A percentile compares a stretch with the other conserved stretches of the same genome.
phyloP scores from a whole-genome alignment of 345 rosid species.

The Citropsis articulata region DNA sequence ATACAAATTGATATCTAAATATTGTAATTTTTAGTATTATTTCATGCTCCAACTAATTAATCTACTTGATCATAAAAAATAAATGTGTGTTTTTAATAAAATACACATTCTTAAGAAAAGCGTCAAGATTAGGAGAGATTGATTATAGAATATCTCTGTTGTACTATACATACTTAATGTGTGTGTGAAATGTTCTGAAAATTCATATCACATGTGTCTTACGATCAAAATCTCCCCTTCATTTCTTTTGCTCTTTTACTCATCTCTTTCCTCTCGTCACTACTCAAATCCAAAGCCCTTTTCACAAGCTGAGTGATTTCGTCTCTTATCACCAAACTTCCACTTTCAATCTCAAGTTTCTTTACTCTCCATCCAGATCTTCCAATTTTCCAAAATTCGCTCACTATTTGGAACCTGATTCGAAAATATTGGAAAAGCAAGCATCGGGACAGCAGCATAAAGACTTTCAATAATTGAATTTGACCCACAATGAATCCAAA shows the following conservation, averaged over 20 bases:
- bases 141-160: fast-evolving
- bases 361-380: slow-evolving; percentile 33
- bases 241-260: slow-evolving; percentile 20
- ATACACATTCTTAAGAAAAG: neutral
- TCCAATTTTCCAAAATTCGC: slow-evolving; percentile 36
- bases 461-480: slow-evolving; percentile 36
- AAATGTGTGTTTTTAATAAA: neutral
- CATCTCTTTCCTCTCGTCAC: slow-evolving; percentile 15
- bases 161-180: fast-evolving
- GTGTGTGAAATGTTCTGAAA: too few relatives aligned
- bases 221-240: neutral
- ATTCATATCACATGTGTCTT: too few relatives aligned
- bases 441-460: slow-evolving; percentile 35
- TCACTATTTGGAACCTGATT: slow-evolving; percentile 31
- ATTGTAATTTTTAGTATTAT: too few relatives aligned
- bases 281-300: slow-evolving; percentile 20
- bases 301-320: slow-evolving; percentile 19
- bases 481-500: slow-evolving; percentile 42
- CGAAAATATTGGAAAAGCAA: slow-evolving; percentile 30
- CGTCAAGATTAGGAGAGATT: too few relatives aligned
- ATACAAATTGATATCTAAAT: too few relatives aligned
- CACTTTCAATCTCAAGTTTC: neutral
- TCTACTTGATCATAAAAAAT: neutral
- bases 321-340: slow-evolving; percentile 18
- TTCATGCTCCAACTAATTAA: neutral